phyloP scores from a whole-genome alignment of 129 eudicot genomes.

The Logfia minima region DNA sequence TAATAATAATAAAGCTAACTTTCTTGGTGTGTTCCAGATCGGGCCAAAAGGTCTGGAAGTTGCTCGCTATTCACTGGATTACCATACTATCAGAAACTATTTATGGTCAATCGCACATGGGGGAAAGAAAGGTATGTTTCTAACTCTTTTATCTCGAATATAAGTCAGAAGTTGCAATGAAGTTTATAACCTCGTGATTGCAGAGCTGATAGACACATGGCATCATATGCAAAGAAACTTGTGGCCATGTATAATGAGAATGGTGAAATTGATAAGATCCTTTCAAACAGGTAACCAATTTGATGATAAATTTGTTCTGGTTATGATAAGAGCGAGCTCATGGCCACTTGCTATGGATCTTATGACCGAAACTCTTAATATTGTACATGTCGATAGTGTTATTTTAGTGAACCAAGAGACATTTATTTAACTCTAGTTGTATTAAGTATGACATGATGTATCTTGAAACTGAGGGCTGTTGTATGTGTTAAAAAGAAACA shows the following conservation, averaged over 20 bases:
- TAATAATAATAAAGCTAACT: background rate
- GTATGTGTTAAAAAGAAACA: conserved; percentile 31
- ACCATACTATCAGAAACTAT: conserved; percentile 93
- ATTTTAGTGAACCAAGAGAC: background rate
- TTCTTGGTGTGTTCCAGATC: conserved; percentile 40
- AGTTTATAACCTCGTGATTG: conserved; percentile 8
- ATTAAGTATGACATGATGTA: conserved; percentile 13
- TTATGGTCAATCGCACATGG: conserved; percentile 80
- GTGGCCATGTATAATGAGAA: conserved; percentile 78
- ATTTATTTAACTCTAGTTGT: conserved; percentile 4
- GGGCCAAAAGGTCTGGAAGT: conserved; percentile 98
- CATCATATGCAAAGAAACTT: conserved; percentile 89
- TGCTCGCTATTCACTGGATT: conserved; percentile 97
- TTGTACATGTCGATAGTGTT: background rate
- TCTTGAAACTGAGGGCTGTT: background rate
- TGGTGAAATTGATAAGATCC: conserved; percentile 90
- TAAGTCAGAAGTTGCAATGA: background rate
- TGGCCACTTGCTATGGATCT: conserved; percentile 13
- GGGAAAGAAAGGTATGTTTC: conserved; percentile 72
- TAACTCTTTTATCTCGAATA: conserved; percentile 8
- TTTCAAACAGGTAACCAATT: conserved; percentile 44
- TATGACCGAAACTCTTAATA: background rate
- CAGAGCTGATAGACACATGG: conserved; percentile 90
- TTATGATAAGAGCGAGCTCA: background rate
- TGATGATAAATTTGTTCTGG: background rate